Base-by-base conservation (phyloP, 1,139 yeast species). In the Sugiyamaella neomexicana region DNA sequence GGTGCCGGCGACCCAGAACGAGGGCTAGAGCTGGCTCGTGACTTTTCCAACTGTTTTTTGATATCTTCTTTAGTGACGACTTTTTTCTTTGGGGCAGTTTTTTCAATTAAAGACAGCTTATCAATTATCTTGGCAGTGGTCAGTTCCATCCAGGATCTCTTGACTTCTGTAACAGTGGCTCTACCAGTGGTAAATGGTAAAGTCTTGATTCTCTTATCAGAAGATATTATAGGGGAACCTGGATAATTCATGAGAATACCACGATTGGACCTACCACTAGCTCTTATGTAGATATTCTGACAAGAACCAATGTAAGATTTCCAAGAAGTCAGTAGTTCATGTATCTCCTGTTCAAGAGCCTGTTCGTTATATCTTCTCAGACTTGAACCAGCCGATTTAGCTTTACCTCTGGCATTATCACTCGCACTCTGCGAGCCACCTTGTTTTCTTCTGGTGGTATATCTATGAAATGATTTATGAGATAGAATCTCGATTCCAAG, bases 381-480 rank as follows among this genome's bases (percentile, higher is more conserved):
- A 53, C 84, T 82, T 1, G 97, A 86, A 56, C 99, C 99, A 0
- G 97, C 99, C 13, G 97, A 90, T 61, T 89, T 89, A 9, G 99
- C 99, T 68, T 91, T 91, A 2, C 99, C 98, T 61, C 86, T 81
- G 0, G 96, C 86, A 67, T 85, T 89, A 71, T 93, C 99, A 71
- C 82, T 86, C 0, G 97, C 91, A 59, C 93, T 82, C 70, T 93
- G 99, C 0, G 98, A 81, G 0, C 99, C 99, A 73, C 99, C 99
- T 71, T 93, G 99, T 66, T 93, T 95, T 61, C 97, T 80, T 74
- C 99, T 85, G 0, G 97, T 90, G 2, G 99, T 93, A 67, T 93
- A 93, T 62, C 98, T 78, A 69, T 93, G 99, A 69, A 89, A 90
- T 0, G 97, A 87, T 65, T 91, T 93, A 58, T 90, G 89, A 12